A percentile compares a stretch with the other conserved stretches of the same genome.
phyloP scores from a whole-genome alignment of 2,329 filamentous ascomycete species.

The Macrophomina tecta region DNA sequence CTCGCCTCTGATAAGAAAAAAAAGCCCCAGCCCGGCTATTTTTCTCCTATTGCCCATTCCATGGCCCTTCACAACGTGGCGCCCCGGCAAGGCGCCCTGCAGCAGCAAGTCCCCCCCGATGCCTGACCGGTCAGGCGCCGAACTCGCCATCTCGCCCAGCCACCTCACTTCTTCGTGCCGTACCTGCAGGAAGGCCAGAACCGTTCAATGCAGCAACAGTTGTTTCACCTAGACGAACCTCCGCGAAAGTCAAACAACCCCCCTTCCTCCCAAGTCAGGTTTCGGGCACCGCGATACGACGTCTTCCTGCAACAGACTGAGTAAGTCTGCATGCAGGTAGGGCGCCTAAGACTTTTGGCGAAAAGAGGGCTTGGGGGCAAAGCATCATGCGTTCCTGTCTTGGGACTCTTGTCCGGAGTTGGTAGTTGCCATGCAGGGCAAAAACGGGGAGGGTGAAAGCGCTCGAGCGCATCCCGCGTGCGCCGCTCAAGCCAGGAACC shows the following conservation, averaged over 20 bases:
- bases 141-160: conserved; percentile 1
- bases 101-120: neutral
- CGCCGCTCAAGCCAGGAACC: neutral
- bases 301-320: neutral
- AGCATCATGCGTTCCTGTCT: too few species aligned
- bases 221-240: conserved; percentile 19
- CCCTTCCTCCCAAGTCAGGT: too few species aligned
- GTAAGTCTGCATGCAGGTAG: neutral
- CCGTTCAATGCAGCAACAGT: neutral
- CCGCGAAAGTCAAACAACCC: neutral
- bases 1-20: neutral
- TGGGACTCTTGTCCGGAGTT: too few species aligned
- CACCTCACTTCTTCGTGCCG: neutral
- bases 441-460: neutral
- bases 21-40: neutral
- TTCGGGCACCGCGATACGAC: too few species aligned
- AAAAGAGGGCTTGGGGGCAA: too few species aligned
- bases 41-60: too few species aligned
- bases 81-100: conserved; percentile 16
- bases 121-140: conserved; percentile 23
- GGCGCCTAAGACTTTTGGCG: neutral
- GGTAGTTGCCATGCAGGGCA: neutral
- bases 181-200: neutral
- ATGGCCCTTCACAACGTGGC: neutral
- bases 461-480: neutral